phyloP scores from a whole-genome alignment of 352 stramenopile species.

The Phytopythium delawarense region DNA sequence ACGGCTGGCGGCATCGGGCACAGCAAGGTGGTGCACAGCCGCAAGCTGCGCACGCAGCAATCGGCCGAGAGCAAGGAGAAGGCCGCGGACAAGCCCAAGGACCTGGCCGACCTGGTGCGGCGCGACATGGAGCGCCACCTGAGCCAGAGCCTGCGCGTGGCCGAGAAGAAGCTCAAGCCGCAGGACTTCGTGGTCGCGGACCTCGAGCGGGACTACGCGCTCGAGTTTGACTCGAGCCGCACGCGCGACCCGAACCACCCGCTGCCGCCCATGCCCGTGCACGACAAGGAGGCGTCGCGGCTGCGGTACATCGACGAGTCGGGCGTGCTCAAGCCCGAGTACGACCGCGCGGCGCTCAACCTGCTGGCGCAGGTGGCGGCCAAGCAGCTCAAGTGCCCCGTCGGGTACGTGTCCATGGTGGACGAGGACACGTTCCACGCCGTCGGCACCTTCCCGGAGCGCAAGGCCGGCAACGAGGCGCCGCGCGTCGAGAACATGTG shows the following conservation, averaged over 20 bases:
- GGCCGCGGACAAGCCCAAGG: constrained; percentile 6
- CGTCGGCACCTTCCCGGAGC: constrained; percentile 30
- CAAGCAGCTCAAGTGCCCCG: constrained; percentile 37
- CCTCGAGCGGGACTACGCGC: constrained; percentile 41
- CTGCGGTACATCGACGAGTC: constrained; percentile 42
- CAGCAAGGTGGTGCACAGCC: constrained; percentile 10
- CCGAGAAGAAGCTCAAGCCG: constrained; percentile 18
- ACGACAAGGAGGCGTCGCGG: constrained; percentile 30
- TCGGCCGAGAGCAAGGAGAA: neutral
- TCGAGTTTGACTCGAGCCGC: constrained; percentile 37
- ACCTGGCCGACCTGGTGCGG: constrained; percentile 27
- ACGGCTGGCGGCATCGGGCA: neutral
- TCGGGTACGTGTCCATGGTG: constrained; percentile 53
- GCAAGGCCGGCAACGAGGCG: constrained; percentile 19
- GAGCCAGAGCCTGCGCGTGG: constrained; percentile 22
- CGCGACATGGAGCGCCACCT: constrained; percentile 34
- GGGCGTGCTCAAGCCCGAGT: constrained; percentile 31
- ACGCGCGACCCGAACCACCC: constrained; percentile 37
- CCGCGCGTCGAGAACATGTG: constrained; percentile 47
- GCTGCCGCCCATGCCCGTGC: constrained; percentile 32
- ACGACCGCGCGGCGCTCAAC: constrained; percentile 51
- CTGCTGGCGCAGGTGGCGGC: constrained; percentile 46
- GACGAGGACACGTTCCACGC: constrained; percentile 36
- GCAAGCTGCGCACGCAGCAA: constrained; percentile 8
- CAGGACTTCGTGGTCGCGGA: constrained; percentile 23